Percentiles rank a stretch among this genome's conserved stretches.
These are phyloP conservation scores for Nitzschia sp. DNA, from an alignment of 108 stramenopile genomes.

Conservation along the genomic window DNA sequence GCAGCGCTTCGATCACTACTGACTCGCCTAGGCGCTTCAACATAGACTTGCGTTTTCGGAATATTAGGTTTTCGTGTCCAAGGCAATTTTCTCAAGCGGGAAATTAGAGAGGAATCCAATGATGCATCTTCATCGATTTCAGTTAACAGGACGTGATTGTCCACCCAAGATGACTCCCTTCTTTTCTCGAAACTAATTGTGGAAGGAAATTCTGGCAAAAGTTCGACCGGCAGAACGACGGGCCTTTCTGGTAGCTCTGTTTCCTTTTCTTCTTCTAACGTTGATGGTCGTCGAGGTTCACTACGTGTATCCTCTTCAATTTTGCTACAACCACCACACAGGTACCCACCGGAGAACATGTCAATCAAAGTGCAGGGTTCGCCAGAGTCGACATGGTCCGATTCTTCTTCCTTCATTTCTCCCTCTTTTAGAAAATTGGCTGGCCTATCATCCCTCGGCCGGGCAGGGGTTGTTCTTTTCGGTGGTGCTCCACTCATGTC, in stretches of 20 bases:
- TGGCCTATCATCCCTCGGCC: too few species aligned
- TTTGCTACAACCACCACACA: background rate
- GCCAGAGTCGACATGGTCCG: background rate
- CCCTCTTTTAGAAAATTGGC: too few species aligned
- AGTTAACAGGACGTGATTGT: constrained; percentile 2
- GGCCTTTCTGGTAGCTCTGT: background rate
- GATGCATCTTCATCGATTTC: constrained; percentile 4
- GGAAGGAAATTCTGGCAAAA: background rate
- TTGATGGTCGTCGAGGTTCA: background rate
- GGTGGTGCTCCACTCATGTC: too few species aligned
- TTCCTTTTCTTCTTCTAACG: background rate
- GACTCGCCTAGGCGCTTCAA: background rate
- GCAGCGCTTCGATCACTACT: background rate
- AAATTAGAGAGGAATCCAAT: background rate
- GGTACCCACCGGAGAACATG: background rate
- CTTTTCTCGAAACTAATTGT: background rate
- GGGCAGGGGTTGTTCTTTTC: too few species aligned
- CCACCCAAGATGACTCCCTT: background rate
- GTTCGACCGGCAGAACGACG: background rate
- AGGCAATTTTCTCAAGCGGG: background rate
- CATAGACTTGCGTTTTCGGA: constrained; percentile 3
- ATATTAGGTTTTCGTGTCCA: background rate
- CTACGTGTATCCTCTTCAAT: background rate
- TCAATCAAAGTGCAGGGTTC: background rate
- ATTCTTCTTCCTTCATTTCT: background rate